Evolutionary conservation across 345 rosid species (phyloP).

Genomic region (Aquilaria yunnanensis): DNA sequence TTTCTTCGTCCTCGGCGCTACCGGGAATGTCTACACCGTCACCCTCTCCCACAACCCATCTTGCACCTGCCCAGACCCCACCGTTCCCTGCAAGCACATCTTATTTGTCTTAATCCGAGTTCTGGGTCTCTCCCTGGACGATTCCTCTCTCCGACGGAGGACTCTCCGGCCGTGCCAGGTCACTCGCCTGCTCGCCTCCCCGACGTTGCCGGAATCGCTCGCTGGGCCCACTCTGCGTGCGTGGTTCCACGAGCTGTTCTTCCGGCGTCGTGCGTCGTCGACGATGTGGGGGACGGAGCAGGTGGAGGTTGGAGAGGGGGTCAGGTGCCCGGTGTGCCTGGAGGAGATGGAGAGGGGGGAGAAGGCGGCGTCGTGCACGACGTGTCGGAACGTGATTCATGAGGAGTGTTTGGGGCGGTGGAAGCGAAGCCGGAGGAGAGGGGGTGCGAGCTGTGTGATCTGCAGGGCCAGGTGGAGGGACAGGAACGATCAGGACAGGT

Average conservation of each 20-base stretch:
- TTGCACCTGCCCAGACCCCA: conserved; percentile 85
- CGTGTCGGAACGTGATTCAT: conserved; percentile 67
- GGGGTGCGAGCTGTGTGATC: conserved; percentile 59
- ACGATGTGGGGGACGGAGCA: neutral
- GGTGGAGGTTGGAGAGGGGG: conserved; percentile 32
- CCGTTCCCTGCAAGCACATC: conserved; percentile 84
- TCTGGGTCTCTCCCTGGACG: conserved; percentile 58
- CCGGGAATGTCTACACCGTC: conserved; percentile 84
- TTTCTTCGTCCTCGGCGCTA: conserved; percentile 78
- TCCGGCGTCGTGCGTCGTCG: conserved; percentile 5
- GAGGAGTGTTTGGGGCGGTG: conserved; percentile 74
- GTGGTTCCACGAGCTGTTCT: conserved; percentile 58
- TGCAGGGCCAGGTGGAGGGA: conserved; percentile 80
- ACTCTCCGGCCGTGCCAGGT: conserved; percentile 62
- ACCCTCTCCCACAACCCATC: conserved; percentile 46
- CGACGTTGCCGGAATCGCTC: conserved; percentile 37
- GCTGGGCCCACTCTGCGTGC: conserved; percentile 47
- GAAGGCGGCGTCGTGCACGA: conserved; percentile 46
- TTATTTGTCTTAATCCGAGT: conserved; percentile 66
- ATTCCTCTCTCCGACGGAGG: conserved; percentile 51
- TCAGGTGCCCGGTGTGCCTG: conserved; percentile 61
- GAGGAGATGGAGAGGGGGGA: conserved; percentile 49
- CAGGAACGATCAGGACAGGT: conserved; percentile 22
- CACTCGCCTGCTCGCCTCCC: conserved; percentile 36
- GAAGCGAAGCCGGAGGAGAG: conserved; percentile 71